Evolutionary conservation across 2,329 filamentous ascomycete genomes (phyloP).

Genomic region (Cladophialophora psammophila): DNA sequence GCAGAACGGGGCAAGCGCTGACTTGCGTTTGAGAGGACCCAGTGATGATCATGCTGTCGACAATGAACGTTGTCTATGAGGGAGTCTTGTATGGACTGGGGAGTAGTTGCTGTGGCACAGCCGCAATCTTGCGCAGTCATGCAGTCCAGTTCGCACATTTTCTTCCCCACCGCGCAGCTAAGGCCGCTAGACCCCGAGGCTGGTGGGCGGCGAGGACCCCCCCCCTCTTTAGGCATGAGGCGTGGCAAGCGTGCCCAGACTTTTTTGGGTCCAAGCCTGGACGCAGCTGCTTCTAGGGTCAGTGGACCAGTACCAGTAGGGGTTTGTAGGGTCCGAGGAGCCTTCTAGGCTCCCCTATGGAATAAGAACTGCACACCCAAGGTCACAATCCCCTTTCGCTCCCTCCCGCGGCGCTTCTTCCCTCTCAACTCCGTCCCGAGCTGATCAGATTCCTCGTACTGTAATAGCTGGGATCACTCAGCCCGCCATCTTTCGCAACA

Average conservation of each 20-base stretch:
- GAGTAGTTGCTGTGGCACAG: neutral
- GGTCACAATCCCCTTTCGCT: conserved; percentile 10
- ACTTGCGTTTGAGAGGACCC: conserved; percentile 10
- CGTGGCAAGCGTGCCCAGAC: conserved; percentile 15
- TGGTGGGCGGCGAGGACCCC: neutral
- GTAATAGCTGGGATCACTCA: conserved; percentile 32
- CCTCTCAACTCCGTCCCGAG: conserved; percentile 22
- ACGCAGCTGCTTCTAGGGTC: neutral
- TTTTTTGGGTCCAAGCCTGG: conserved; percentile 12
- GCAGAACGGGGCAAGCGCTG: conserved; percentile 30
- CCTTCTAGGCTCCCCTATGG: conserved; percentile 14
- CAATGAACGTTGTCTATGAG: neutral
- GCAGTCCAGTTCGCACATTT: neutral
- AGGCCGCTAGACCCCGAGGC: neutral
- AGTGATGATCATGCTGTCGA: conserved; percentile 11
- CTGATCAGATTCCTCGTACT: conserved; percentile 16
- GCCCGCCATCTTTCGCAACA: conserved; percentile 22
- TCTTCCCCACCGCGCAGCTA: neutral
- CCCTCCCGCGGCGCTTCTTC: conserved; percentile 2
- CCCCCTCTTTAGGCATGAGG: neutral
- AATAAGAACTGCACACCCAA: neutral
- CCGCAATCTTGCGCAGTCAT: neutral
- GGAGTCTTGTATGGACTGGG: neutral
- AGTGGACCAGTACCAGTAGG: neutral
- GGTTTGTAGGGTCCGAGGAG: neutral